These are phyloP conservation scores for Syncephalastrum racemosum DNA, from an alignment of 371 early-diverging fungal species.

Conservation along the genomic window DNA sequence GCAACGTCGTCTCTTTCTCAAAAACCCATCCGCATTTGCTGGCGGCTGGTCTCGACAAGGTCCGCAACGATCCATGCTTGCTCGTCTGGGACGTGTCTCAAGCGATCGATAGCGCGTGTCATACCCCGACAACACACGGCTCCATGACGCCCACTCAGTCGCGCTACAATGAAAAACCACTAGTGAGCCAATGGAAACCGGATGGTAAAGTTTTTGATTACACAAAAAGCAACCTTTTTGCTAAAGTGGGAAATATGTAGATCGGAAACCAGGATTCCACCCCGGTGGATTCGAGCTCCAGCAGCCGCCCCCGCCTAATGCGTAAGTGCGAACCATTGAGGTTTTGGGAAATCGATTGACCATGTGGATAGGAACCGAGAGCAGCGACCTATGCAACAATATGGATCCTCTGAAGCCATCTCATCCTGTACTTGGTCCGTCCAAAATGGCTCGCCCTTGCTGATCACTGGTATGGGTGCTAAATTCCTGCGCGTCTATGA, in stretches of 20 bases:
- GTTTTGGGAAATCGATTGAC: no score
- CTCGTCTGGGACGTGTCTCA: slow-evolving; percentile 77
- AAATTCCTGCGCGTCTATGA: slow-evolving; percentile 78
- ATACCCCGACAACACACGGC: slow-evolving; percentile 24
- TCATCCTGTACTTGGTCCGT: slow-evolving; percentile 75
- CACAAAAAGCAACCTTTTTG: no score
- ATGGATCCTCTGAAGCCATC: slow-evolving; percentile 72
- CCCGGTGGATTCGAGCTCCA: no score
- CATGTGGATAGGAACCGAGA: slow-evolving; percentile 19
- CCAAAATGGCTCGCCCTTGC: slow-evolving; percentile 42
- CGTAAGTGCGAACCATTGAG: not conserved
- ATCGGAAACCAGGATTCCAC: slow-evolving; percentile 1
- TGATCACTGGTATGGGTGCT: slow-evolving; percentile 77
- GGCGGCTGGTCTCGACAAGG: slow-evolving; percentile 75
- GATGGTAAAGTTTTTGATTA: no score
- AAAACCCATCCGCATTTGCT: slow-evolving; percentile 60
- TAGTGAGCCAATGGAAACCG: not conserved
- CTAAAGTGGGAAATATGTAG: no score
- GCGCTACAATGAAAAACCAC: not conserved
- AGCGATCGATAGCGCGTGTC: slow-evolving; percentile 37
- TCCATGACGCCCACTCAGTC: slow-evolving; percentile 28
- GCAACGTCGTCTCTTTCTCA: slow-evolving; percentile 74
- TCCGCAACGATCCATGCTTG: slow-evolving; percentile 70
- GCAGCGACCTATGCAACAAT: slow-evolving; percentile 60
- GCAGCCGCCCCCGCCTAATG: no score